Evolutionary conservation across 1,139 yeast species (phyloP).

Genomic region (Citeromyces siamensis): DNA sequence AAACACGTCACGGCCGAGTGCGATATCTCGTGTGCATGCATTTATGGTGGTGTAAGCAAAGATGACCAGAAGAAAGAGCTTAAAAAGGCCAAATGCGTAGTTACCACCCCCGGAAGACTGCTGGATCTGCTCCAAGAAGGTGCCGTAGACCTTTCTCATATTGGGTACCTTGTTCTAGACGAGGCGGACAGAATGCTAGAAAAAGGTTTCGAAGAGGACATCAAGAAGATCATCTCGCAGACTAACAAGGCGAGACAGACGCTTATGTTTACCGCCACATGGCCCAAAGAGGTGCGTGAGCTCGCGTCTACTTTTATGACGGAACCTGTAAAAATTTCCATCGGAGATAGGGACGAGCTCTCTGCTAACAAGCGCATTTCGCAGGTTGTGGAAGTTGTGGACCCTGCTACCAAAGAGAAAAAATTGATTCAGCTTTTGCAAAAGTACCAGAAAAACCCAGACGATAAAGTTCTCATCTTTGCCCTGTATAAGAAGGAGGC

Average conservation of each 20-base stretch:
- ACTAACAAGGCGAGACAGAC: slow-evolving; percentile 58
- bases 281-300: slow-evolving; percentile 91
- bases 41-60: slow-evolving; percentile 97
- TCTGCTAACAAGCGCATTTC: slow-evolving; percentile 89
- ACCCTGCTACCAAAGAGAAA: slow-evolving; percentile 72
- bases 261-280: slow-evolving; percentile 80
- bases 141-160: slow-evolving; percentile 52
- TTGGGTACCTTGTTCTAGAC: slow-evolving; percentile 78
- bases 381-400: slow-evolving; percentile 88
- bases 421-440: slow-evolving; percentile 58
- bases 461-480: slow-evolving; percentile 80
- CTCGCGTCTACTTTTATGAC: slow-evolving; percentile 81
- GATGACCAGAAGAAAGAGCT: slow-evolving; percentile 74
- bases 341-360: slow-evolving; percentile 90
- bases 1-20: slow-evolving; percentile 50
- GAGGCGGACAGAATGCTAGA: slow-evolving; percentile 99
- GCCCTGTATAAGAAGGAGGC: slow-evolving; percentile 98
- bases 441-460: slow-evolving; percentile 56
- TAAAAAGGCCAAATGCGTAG: slow-evolving; percentile 54
- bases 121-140: slow-evolving; percentile 88
- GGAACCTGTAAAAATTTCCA: slow-evolving; percentile 73
- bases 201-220: slow-evolving; percentile 94
- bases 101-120: slow-evolving; percentile 96
- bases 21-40: slow-evolving; percentile 63
- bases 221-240: slow-evolving; percentile 61